These are phyloP conservation scores for Irpex sp. DNA, from an alignment of 1,284 basidiomycete genomes.

Conservation along the genomic window DNA sequence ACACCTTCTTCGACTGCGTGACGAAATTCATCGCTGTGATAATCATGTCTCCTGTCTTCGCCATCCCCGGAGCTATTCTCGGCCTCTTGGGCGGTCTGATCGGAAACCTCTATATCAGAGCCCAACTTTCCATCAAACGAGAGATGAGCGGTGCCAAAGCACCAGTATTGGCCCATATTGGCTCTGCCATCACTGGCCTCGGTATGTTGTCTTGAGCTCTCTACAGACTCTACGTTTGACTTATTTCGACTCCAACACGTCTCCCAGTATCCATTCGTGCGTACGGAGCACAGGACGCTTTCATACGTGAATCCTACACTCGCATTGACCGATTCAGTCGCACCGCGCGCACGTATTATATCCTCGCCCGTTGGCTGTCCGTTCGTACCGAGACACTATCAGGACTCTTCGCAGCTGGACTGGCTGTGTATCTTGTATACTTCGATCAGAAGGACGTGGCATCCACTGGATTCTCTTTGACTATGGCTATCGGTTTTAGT, in stretches of 20 bases:
- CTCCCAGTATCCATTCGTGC: slow-evolving; percentile 56
- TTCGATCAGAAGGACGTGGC: slow-evolving; percentile 25
- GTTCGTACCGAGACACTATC: slow-evolving; percentile 43
- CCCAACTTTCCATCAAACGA: slow-evolving; percentile 70
- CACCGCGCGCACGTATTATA: slow-evolving; percentile 46
- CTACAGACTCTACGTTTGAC: neutral
- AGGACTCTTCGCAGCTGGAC: slow-evolving; percentile 41
- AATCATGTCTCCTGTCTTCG: slow-evolving; percentile 37
- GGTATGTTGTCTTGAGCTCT: slow-evolving; percentile 31
- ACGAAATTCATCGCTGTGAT: slow-evolving; percentile 38
- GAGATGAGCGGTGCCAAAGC: slow-evolving; percentile 63
- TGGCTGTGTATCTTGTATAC: slow-evolving; percentile 50
- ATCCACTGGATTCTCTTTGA: slow-evolving; percentile 43
- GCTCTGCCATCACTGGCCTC: slow-evolving; percentile 62
- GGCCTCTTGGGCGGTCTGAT: slow-evolving; percentile 39
- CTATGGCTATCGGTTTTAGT: slow-evolving; percentile 47
- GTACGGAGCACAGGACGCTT: slow-evolving; percentile 48
- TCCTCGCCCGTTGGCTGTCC: slow-evolving; percentile 58
- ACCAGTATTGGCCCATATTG: slow-evolving; percentile 65
- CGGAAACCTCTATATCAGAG: slow-evolving; percentile 56
- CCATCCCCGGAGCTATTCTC: slow-evolving; percentile 33
- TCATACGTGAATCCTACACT: slow-evolving; percentile 40
- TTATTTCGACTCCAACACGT: too few species aligned
- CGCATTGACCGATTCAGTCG: slow-evolving; percentile 49
- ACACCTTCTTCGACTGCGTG: too few species aligned